Conservation (phyloP, 108 stramenopile genomes). For the Asterionellopsis glacialis region DNA sequence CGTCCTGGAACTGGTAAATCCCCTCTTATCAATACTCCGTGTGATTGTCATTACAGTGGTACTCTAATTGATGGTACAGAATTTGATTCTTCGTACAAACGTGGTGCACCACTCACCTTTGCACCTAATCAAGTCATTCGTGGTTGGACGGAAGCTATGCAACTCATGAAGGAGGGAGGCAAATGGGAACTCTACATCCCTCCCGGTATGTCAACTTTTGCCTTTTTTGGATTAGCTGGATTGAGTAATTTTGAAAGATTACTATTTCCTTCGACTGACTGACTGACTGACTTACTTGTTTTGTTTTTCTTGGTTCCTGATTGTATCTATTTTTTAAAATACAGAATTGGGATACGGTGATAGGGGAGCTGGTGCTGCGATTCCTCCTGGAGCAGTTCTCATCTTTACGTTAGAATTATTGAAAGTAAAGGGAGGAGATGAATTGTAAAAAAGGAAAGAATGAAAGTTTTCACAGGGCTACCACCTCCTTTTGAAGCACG, state of each 20-base stretch:
- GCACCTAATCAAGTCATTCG: conserved; percentile 94
- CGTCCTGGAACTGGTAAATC: conserved; percentile 53
- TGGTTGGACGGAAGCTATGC: conserved; percentile 91
- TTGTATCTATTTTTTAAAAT: too few relatives aligned
- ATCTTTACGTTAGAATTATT: conserved; percentile 92
- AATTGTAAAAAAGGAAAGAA: too few relatives aligned
- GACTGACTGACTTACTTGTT: too few relatives aligned
- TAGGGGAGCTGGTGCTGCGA: conserved; percentile 63
- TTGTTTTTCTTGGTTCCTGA: too few relatives aligned
- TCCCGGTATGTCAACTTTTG: not conserved
- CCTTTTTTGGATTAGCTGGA: too few relatives aligned
- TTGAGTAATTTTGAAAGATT: too few relatives aligned
- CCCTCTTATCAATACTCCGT: conserved; percentile 58
- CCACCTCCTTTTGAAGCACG: too few relatives aligned
- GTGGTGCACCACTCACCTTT: conserved; percentile 67
- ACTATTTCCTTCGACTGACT: too few relatives aligned
- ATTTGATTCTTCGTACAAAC: conserved; percentile 86
- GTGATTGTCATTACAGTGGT: conserved; percentile 87
- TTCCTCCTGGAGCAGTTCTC: conserved; percentile 79
- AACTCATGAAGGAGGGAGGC: conserved; percentile 95
- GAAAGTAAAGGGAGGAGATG: conserved; percentile 57
- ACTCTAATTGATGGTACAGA: conserved; percentile 88
- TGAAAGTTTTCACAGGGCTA: too few relatives aligned
- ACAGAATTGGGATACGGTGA: conserved; percentile 87
- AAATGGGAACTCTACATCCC: conserved; percentile 97